Evolutionary conservation across 495 filamentous ascomycete species (phyloP).

Genomic region (Melanomma pulvis-pyrius): DNA sequence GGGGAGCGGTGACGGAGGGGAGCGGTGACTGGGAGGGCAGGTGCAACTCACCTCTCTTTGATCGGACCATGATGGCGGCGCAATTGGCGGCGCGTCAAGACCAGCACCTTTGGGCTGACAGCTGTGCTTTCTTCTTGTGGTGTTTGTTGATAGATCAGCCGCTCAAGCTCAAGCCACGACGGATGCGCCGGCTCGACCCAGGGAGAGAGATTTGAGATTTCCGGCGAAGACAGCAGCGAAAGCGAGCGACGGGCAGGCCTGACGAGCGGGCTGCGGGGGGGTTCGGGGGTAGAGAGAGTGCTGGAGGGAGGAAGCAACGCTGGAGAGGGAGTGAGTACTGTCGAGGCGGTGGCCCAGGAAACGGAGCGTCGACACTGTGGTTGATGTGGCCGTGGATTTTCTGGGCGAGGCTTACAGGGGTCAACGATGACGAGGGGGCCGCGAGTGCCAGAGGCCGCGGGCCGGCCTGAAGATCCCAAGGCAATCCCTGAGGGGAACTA

Average conservation of each 20-base stretch:
- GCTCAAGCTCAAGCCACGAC: conserved; percentile 8
- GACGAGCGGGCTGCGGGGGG: background rate
- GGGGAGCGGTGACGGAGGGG: background rate
- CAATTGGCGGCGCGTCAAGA: background rate
- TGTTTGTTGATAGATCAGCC: conserved; percentile 11
- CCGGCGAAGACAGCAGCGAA: background rate
- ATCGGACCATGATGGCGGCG: conserved; percentile 26
- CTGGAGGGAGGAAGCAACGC: background rate
- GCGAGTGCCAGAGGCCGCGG: background rate
- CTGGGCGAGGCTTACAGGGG: conserved; percentile 1
- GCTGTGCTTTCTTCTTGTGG: background rate
- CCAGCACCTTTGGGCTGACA: background rate
- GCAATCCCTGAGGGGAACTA: background rate
- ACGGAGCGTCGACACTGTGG: background rate
- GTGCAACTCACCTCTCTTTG: conserved; percentile 31
- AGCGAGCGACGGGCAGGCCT: conserved; percentile 15
- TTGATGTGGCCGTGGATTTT: conserved; percentile 4
- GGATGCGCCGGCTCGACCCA: conserved; percentile 13
- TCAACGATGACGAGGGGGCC: conserved; percentile 1
- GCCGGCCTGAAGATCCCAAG: background rate
- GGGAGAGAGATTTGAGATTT: background rate
- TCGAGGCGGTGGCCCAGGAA: background rate
- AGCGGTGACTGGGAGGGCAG: background rate
- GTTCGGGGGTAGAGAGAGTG: background rate
- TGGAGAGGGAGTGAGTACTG: background rate